Evolutionary conservation across 345 rosid genomes (phyloP).

Genomic region (Boechera retrofracta): DNA sequence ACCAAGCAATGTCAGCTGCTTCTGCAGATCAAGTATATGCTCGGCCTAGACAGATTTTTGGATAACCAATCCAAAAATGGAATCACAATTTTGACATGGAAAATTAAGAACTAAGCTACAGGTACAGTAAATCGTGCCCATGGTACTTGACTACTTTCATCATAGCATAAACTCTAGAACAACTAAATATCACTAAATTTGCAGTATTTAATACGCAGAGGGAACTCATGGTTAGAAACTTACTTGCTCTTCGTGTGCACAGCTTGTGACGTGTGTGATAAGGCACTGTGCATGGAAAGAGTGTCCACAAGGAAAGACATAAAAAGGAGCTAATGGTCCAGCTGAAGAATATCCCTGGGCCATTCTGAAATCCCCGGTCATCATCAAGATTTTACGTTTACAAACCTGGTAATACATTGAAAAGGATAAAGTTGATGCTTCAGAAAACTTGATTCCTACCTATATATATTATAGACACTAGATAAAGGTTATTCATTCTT

Average conservation of each 20-base stretch:
- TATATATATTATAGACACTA: not conserved
- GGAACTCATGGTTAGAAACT: conserved; percentile 18
- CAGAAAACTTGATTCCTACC: conserved; percentile 1
- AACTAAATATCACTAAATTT: conserved; percentile 11
- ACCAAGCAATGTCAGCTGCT: conserved; percentile 85
- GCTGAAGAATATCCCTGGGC: conserved; percentile 74
- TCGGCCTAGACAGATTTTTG: conserved; percentile 63
- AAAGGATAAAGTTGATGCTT: conserved; percentile 28
- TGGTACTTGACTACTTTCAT: not conserved
- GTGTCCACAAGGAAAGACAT: conserved; percentile 95
- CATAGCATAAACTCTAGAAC: not conserved
- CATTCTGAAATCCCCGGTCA: conserved; percentile 69
- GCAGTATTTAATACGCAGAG: not conserved
- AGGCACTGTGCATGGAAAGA: conserved; percentile 90
- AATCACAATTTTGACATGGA: conserved; percentile 18
- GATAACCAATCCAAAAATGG: conserved; percentile 18
- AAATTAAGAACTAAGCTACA: conserved; percentile 6
- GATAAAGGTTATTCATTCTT: not conserved
- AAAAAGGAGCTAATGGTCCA: conserved; percentile 92
- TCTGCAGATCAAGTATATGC: conserved; percentile 81
- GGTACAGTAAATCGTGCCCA: not conserved
- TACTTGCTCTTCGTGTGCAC: conserved; percentile 45
- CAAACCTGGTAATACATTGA: conserved; percentile 62
- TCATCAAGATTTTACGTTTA: conserved; percentile 75
- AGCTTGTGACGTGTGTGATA: conserved; percentile 58